A percentile compares a stretch with the other conserved stretches of the same genome.
phyloP scores from a whole-genome alignment of 2,329 filamentous ascomycete genomes.

The Sarocladium brachiariae region DNA sequence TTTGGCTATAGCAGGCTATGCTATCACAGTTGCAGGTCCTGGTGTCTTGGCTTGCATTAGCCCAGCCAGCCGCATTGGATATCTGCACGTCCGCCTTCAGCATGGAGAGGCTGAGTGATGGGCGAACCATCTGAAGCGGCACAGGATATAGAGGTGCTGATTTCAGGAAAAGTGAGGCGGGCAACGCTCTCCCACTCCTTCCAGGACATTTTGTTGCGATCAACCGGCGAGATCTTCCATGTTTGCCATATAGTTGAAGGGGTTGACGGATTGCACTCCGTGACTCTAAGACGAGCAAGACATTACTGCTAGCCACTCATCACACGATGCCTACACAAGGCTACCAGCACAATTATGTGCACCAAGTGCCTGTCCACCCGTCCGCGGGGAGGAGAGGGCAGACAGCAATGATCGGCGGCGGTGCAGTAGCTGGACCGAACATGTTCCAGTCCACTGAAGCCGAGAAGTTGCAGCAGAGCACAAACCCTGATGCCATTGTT shows the following conservation, averaged over 20 bases:
- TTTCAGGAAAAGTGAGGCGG: neutral
- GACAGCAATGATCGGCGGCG: neutral
- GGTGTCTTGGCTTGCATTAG: neutral
- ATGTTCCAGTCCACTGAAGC: neutral
- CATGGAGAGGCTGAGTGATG: neutral
- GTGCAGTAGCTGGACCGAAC: neutral
- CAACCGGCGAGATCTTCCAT: too few species aligned
- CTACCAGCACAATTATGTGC: too few species aligned
- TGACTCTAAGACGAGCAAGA: too few species aligned
- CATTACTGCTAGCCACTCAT: too few species aligned
- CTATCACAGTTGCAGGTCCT: neutral
- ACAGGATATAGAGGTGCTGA: neutral
- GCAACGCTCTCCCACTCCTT: too few species aligned
- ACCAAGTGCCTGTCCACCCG: too few species aligned
- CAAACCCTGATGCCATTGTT: constrained; percentile 22
- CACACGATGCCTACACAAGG: too few species aligned
- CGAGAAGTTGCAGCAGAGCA: neutral
- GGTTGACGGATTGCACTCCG: too few species aligned
- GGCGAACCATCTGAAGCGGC: neutral
- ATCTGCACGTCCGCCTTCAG: neutral
- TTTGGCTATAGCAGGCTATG: neutral
- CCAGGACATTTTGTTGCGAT: too few species aligned
- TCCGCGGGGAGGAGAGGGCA: neutral
- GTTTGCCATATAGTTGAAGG: too few species aligned
- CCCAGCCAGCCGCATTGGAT: neutral